Base-by-base conservation (phyloP, 139 green algal genomes). In the Astrephomene gubernaculifera region DNA sequence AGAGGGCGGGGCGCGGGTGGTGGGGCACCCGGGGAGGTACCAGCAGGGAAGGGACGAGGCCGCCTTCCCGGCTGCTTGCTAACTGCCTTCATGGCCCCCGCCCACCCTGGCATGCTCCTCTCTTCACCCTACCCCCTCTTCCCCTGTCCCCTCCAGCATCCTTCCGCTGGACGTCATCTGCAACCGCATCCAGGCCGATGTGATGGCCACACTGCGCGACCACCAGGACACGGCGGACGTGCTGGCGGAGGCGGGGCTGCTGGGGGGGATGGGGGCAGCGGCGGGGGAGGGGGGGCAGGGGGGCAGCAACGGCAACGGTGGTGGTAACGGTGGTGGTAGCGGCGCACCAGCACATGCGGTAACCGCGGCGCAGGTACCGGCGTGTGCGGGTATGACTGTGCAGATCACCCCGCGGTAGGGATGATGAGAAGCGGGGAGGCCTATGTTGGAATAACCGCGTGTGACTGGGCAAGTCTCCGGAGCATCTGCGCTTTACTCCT, bases 181-280 rank as follows among this genome's bases (percentile, higher is more conserved):
- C 74, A 87, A 87, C 68, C 76, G 86, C 67, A 86, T 87, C 38
- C 79, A 92, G 78, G 67, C 86, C 12, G 89, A 92, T 38, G 86
- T 92, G 14, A 90, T 89, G 69, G 57, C 68, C 49, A 92, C 83
- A 6, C 82, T 92, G 4, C 90, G 89, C 44, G 87, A 88, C 52
- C 82, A 90, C 53, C 45, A 61, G 12, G 83, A 88, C 72, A 88
- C 79, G 65, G 78, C 78, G 79, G 78, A 35, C 22, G 29, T 86
- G 19, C 79, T 86, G 44, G 43, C 49, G 25, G 83, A 80, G 79
- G 79, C 78, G 2, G 78, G 63, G 3, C 61, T 74, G 29, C 8
- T 64, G n/a, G n/a, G n/a, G n/a, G n/a, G n/a, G n/a, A n/a, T n/a
- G n/a, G n/a, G n/a, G n/a, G n/a, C n/a, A n/a, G n/a, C n/a, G n/a